Evolutionary conservation across 2,329 filamentous ascomycete species (phyloP), one percentile per base, ranked within the genome.

Genomic region (Didymella segeticola): DNA sequence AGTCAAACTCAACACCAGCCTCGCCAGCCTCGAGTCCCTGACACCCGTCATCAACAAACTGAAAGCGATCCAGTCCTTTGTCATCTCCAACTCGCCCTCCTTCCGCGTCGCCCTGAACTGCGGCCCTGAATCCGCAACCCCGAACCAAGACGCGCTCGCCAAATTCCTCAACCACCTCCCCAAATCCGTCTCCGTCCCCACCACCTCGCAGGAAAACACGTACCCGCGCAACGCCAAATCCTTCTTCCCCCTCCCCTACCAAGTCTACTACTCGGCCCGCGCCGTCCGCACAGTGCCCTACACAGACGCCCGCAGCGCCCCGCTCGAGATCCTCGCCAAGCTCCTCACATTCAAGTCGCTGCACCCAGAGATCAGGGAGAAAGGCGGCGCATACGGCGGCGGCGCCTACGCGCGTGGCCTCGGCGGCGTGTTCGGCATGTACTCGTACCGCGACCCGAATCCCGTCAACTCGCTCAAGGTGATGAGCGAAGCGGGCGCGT

Each of bases 331-430:
- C 33, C 86, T 99, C 19, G 87, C 93, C 11, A 91, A 97, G 72
- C 85, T 99, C 15, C 84, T 99, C 26, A 98, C 93, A 0, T 93
- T 99, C 78, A 97, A 96, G 76, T 90, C 97, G 70, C 82, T 99
- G 23, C 95, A 99, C 72, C 93, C 96, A 63, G 95, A 98, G 75
- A 97, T 99, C 62, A 90, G 95, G 49, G 95, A 99, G 72, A 98
- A 98, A 77, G 95, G 95, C 26, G 95, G 95, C 30, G 95, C 95
- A 0, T 99, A 99, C 64, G 95, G 95, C 37, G 95, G 91, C 19
- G 92, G 93, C 12, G 93, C 95, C 1, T 93, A 91, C 72, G 88
- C 89, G 37, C 86, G 87, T 20, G 85, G 89, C 0, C 78, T 96
- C 7, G 89, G 91, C 62, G 93, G 93, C 20, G 75, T 96, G 1